These are phyloP conservation scores for Fusarium gaditjirri DNA, from an alignment of 2,329 filamentous ascomycete genomes.

Conservation along the genomic window DNA sequence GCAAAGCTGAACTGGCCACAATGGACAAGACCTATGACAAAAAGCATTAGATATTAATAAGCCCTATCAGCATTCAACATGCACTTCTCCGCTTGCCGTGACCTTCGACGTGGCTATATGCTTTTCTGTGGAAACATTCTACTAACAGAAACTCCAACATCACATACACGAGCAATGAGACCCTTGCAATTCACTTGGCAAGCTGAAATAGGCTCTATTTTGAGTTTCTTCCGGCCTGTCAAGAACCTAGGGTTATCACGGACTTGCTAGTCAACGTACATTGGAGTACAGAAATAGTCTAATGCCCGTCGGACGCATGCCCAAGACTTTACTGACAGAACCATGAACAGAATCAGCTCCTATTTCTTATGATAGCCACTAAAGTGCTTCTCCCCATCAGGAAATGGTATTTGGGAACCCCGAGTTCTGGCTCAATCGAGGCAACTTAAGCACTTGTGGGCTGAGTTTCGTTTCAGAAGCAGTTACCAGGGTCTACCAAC, in stretches of 20 bases:
- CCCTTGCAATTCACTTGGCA: not conserved
- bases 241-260: too few relatives aligned
- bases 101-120: not conserved
- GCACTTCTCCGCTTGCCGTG: not conserved
- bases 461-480: not conserved
- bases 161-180: not conserved
- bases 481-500: not conserved
- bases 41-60: too few relatives aligned
- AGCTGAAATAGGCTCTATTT: not conserved
- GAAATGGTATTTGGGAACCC: not conserved
- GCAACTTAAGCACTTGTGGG: not conserved
- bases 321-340: not conserved
- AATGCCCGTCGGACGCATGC: not conserved
- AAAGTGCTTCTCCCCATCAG: not conserved
- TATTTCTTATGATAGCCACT: not conserved
- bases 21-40: too few relatives aligned
- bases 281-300: not conserved
- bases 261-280: too few relatives aligned
- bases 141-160: not conserved
- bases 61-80: not conserved
- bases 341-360: not conserved
- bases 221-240: not conserved
- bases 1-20: not conserved
- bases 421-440: not conserved
- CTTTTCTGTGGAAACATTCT: not conserved